Conservation (phyloP, 495 filamentous ascomycete genomes). For the Tirmania nivea region DNA sequence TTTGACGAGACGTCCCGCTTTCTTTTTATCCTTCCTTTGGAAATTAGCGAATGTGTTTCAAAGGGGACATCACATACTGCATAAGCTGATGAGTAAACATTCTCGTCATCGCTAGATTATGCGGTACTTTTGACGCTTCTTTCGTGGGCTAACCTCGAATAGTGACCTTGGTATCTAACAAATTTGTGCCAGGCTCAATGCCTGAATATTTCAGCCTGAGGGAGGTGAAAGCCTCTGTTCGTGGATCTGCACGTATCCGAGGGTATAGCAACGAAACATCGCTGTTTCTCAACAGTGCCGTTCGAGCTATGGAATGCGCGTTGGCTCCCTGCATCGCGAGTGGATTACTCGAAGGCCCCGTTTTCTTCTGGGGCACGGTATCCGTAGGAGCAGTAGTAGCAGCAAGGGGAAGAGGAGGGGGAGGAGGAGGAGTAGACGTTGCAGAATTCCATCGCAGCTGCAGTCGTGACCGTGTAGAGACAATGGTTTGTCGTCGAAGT, state of each 20-base stretch:
- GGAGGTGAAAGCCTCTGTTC: slow-evolving; percentile 22
- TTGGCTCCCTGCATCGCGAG: slow-evolving; percentile 10
- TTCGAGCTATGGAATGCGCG: slow-evolving; percentile 9
- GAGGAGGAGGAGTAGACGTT: neutral
- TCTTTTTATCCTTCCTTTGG: slow-evolving; percentile 36
- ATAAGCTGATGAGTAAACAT: too few relatives aligned
- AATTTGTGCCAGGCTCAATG: neutral
- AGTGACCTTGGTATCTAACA: too few relatives aligned
- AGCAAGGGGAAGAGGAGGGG: too few relatives aligned
- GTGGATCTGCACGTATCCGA: slow-evolving; percentile 19
- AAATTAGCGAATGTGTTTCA: slow-evolving; percentile 1
- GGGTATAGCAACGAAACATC: slow-evolving; percentile 27
- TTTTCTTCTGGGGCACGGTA: neutral
- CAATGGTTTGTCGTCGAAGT: neutral
- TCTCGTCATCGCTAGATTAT: too few relatives aligned
- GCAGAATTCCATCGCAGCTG: neutral
- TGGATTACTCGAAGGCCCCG: neutral
- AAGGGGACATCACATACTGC: too few relatives aligned
- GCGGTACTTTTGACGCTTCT: too few relatives aligned
- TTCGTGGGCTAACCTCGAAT: too few relatives aligned
- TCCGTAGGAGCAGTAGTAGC: too few relatives aligned
- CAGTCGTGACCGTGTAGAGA: neutral
- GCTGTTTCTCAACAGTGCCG: slow-evolving; percentile 9
- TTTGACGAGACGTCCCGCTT: slow-evolving; percentile 28
- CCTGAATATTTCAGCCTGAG: slow-evolving; percentile 5